phyloP scores from a whole-genome alignment of 2,329 filamentous ascomycete species.

The Colletotrichum camelliae region DNA sequence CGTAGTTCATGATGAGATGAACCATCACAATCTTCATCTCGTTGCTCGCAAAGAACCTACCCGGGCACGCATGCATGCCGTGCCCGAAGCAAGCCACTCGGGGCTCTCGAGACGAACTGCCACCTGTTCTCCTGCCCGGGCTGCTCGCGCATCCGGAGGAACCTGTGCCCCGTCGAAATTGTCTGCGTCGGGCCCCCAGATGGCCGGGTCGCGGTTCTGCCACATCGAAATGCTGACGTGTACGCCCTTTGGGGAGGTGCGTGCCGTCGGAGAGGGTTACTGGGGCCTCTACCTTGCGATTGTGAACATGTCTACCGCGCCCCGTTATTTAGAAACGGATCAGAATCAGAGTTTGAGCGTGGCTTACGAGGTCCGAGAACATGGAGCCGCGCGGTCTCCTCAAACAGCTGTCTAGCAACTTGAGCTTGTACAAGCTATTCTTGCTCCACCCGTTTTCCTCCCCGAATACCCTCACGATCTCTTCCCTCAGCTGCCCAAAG shows the following conservation, averaged over 20 bases:
- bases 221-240: background rate
- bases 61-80: slow-evolving; percentile 44
- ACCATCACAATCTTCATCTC: slow-evolving; percentile 51
- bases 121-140: slow-evolving; percentile 25
- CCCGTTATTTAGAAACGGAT: background rate
- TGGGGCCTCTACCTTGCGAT: background rate
- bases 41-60: slow-evolving; percentile 49
- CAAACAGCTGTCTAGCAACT: slow-evolving; percentile 45
- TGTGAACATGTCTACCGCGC: background rate
- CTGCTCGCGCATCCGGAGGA: slow-evolving; percentile 8
- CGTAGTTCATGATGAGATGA: slow-evolving; percentile 45
- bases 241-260: background rate
- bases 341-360: too few species aligned
- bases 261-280: slow-evolving; percentile 16
- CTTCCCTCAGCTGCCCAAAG: slow-evolving; percentile 44
- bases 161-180: background rate
- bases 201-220: background rate
- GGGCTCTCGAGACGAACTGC: slow-evolving; percentile 46
- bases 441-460: slow-evolving; percentile 39
- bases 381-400: slow-evolving; percentile 38
- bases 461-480: slow-evolving; percentile 39
- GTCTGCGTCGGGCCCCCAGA: background rate
- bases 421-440: slow-evolving; percentile 40
- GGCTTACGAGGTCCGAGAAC: background rate
- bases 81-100: slow-evolving; percentile 41